A percentile compares a stretch with the other conserved stretches of the same genome.
phyloP scores from a whole-genome alignment of 2,329 filamentous ascomycete genomes.

The Penicillium digitatum region DNA sequence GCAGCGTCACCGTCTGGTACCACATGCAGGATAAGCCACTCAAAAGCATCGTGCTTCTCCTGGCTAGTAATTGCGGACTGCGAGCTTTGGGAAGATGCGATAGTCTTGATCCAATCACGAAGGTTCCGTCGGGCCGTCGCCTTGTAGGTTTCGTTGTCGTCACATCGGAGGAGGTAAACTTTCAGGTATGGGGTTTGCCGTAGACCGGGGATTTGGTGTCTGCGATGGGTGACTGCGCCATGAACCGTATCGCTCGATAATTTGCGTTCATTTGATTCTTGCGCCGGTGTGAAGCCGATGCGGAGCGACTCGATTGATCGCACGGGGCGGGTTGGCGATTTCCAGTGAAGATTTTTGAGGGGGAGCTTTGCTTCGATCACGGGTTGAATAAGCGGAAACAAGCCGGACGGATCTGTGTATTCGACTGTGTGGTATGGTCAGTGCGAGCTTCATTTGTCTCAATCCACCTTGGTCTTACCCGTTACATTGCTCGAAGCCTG shows the following conservation, averaged over 20 bases:
- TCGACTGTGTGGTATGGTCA: conserved; percentile 61
- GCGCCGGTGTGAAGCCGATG: conserved; percentile 74
- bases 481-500: conserved; percentile 66
- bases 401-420: conserved; percentile 87
- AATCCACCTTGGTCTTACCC: conserved; percentile 46
- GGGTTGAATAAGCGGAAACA: conserved; percentile 77
- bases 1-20: conserved; percentile 70
- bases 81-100: conserved; percentile 52
- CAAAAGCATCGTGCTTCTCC: conserved; percentile 93
- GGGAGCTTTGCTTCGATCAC: conserved; percentile 76
- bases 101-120: conserved; percentile 83
- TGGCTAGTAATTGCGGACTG: conserved; percentile 55
- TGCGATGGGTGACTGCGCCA: conserved; percentile 49
- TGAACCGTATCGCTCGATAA: conserved; percentile 37
- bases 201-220: conserved; percentile 92
- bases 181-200: conserved; percentile 93
- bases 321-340: conserved; percentile 83
- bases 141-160: conserved; percentile 95
- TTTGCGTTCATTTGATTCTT: conserved; percentile 35
- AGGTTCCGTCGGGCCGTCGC: conserved; percentile 70
- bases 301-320: conserved; percentile 92
- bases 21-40: conserved; percentile 92
- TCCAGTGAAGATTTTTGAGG: conserved; percentile 91
- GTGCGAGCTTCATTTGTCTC: conserved; percentile 7
- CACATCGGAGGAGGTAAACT: conserved; percentile 81